A percentile compares a stretch with the other conserved stretches of the same genome.
Evolutionary conservation across 352 stramenopile species (phyloP).

Genomic region (Globisporangium irregulare): DNA sequence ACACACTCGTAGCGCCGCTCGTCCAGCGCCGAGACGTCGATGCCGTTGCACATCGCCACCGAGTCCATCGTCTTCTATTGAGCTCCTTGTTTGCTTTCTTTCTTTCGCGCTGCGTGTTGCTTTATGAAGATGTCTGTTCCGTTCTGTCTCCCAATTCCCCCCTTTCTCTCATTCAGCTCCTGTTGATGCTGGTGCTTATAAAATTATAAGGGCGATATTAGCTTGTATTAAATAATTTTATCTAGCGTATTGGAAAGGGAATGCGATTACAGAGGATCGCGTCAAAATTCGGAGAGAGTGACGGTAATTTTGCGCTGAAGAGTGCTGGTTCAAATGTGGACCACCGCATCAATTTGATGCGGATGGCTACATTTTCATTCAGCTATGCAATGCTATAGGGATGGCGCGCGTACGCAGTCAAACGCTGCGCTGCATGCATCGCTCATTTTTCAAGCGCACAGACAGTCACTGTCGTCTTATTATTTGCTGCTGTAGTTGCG

Average conservation of each 20-base stretch:
- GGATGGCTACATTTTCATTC: too few species aligned
- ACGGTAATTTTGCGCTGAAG: not conserved
- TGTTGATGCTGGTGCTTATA: not conserved
- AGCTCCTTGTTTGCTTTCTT: not conserved
- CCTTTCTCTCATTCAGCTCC: not conserved
- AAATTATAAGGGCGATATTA: not conserved
- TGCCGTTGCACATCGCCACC: conserved; percentile 11
- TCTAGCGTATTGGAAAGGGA: not conserved
- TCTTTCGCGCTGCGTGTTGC: not conserved
- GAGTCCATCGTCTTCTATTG: conserved; percentile 13
- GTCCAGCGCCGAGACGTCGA: conserved; percentile 69
- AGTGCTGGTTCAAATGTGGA: not conserved
- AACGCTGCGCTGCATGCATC: too few species aligned
- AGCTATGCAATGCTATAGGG: too few species aligned
- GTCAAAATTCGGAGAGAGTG: not conserved
- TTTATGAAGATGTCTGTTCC: not conserved
- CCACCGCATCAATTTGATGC: not conserved
- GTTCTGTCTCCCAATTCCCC: not conserved
- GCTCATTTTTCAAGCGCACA: too few species aligned
- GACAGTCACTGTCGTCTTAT: too few species aligned
- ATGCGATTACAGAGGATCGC: not conserved
- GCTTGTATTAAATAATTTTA: too few species aligned
- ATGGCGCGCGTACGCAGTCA: too few species aligned
- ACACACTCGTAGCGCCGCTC: conserved; percentile 57
- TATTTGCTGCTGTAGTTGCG: too few species aligned